Percentiles rank a stretch among this genome's conserved stretches.
Conservation (phyloP, 164 flowering plant genomes). For the Tetracentron sinense region DNA sequence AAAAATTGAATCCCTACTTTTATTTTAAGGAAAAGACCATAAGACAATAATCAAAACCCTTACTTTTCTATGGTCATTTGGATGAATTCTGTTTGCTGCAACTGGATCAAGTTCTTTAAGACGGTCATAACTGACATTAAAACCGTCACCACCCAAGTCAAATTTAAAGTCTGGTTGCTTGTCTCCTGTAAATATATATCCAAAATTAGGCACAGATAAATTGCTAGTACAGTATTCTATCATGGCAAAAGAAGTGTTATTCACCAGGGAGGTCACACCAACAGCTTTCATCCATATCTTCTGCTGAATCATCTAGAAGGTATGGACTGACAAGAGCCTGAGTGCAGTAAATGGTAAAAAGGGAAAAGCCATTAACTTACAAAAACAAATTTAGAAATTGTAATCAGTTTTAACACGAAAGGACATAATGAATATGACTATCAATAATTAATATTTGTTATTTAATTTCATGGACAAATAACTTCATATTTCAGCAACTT, state of each 20-base stretch:
- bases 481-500: background rate
- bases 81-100: conserved; percentile 90
- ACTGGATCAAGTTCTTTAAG: conserved; percentile 77
- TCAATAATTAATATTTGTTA: too few species aligned
- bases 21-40: too few species aligned
- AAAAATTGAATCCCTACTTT: background rate
- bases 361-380: background rate
- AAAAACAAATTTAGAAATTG: background rate
- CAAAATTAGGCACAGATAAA: background rate
- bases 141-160: conserved; percentile 22
- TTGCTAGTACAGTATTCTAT: background rate
- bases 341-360: background rate
- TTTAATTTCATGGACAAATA: background rate
- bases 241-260: background rate
- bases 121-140: conserved; percentile 34
- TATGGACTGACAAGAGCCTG: conserved; percentile 90
- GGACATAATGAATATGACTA: too few species aligned
- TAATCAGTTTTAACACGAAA: too few species aligned
- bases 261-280: conserved; percentile 37
- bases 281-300: conserved; percentile 39
- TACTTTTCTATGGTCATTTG: conserved; percentile 86
- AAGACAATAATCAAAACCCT: conserved; percentile 6
- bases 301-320: conserved; percentile 67
- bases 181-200: conserved; percentile 26
- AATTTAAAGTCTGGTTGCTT: conserved; percentile 20